Conservation (phyloP, 2,329 filamentous ascomycete species). For the Beauveria brongniartii region DNA sequence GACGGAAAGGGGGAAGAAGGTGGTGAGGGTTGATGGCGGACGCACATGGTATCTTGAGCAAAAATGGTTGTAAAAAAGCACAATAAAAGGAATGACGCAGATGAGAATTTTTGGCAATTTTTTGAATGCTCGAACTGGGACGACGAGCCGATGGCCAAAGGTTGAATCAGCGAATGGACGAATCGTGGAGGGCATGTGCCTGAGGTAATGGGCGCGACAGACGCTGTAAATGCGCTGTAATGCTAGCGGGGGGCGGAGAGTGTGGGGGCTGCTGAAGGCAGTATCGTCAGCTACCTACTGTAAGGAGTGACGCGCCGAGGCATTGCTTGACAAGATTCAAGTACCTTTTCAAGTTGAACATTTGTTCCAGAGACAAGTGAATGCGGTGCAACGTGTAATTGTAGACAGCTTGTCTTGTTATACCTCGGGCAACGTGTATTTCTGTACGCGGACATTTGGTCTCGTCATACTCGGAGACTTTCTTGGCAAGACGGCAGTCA, state of each 20-base stretch:
- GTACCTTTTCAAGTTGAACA: no score
- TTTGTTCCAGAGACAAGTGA: no score
- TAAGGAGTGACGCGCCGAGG: not conserved
- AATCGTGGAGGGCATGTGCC: constrained; percentile 7
- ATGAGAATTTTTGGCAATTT: not conserved
- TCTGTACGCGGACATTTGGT: no score
- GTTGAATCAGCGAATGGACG: not conserved
- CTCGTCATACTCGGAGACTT: not conserved
- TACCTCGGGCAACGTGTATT: not conserved
- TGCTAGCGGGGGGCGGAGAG: not conserved
- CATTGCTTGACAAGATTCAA: not conserved
- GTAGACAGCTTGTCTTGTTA: not conserved
- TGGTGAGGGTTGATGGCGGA: not conserved
- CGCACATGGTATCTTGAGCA: not conserved
- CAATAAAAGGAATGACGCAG: not conserved
- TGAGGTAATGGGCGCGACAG: not conserved
- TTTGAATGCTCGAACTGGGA: no score
- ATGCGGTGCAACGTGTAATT: not conserved
- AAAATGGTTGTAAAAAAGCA: not conserved
- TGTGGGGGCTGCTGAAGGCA: not conserved
- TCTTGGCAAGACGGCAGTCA: not conserved
- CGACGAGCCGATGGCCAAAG: not conserved
- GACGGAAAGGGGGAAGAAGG: not conserved
- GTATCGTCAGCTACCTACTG: no score
- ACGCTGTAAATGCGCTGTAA: not conserved